Conservation (phyloP, 192 early-diverging fungal genomes). For the Podila epicladia region DNA sequence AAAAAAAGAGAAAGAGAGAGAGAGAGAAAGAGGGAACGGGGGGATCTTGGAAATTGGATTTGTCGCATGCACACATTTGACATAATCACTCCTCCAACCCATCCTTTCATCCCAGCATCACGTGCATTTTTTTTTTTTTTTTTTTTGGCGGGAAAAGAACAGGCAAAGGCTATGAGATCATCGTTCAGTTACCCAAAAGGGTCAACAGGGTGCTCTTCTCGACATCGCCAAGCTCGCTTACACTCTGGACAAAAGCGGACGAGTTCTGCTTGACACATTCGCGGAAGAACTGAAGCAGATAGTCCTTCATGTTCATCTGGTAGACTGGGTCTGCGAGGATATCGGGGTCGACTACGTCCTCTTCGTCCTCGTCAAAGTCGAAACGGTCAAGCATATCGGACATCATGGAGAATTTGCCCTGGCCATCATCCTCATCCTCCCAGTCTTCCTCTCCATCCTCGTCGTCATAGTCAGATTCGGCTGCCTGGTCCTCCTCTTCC, state of each 20-base stretch:
- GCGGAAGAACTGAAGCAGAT: slow-evolving; percentile 65
- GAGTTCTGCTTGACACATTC: slow-evolving; percentile 62
- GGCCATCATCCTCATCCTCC: slow-evolving; percentile 67
- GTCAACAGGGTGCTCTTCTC: slow-evolving; percentile 35
- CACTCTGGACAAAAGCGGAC: slow-evolving; percentile 29
- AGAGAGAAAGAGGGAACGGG: too few species aligned
- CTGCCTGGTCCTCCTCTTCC: slow-evolving; percentile 61
- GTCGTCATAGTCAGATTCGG: slow-evolving; percentile 60
- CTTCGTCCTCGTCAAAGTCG: slow-evolving; percentile 60
- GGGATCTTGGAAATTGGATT: too few species aligned
- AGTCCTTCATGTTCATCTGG: slow-evolving; percentile 71
- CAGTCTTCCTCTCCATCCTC: slow-evolving; percentile 63
- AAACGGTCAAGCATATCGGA: slow-evolving; percentile 24
- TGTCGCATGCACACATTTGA: too few species aligned
- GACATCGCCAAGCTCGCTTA: slow-evolving; percentile 33
- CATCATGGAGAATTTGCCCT: slow-evolving; percentile 40
- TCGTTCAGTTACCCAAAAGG: slow-evolving; percentile 25
- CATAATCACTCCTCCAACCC: too few species aligned
- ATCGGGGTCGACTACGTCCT: slow-evolving; percentile 73
- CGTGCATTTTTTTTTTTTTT: too few species aligned
- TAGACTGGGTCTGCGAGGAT: slow-evolving; percentile 73
- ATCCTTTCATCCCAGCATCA: too few species aligned
- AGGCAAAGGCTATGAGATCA: neutral
- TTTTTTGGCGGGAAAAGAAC: neutral
- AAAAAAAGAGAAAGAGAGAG: too few species aligned